phyloP scores from a whole-genome alignment of 129 eudicot species.

The Flaveria bidentis region DNA sequence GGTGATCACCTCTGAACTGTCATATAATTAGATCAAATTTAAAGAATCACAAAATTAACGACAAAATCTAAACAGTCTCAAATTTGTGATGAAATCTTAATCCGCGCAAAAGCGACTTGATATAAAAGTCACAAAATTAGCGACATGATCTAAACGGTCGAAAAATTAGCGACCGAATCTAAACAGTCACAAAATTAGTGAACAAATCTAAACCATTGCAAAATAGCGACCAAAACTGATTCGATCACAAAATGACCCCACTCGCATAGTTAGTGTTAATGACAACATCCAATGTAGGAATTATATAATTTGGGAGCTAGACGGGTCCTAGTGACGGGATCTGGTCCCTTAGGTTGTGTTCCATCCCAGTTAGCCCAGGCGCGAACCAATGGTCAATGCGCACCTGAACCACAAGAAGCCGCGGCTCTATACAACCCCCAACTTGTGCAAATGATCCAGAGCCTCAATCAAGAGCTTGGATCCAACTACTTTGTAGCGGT shows the following conservation, averaged over 20 bases:
- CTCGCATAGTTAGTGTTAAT: not conserved
- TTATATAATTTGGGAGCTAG: slow-evolving; percentile 62
- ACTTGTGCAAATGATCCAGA: slow-evolving; percentile 56
- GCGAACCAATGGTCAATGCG: slow-evolving; percentile 58
- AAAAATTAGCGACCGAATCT: too few relatives aligned
- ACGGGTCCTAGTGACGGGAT: slow-evolving; percentile 71
- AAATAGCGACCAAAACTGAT: too few relatives aligned
- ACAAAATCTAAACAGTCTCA: too few relatives aligned
- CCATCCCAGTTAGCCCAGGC: slow-evolving; percentile 61
- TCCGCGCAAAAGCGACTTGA: too few relatives aligned
- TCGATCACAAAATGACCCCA: not conserved
- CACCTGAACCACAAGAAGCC: slow-evolving; percentile 63
- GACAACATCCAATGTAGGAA: slow-evolving; percentile 32
- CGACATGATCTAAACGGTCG: too few relatives aligned
- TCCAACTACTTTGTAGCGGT: slow-evolving; percentile 58
- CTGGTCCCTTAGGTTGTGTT: slow-evolving; percentile 78
- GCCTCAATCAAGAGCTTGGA: slow-evolving; percentile 58
- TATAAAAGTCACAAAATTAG: too few relatives aligned
- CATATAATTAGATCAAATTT: too few relatives aligned
- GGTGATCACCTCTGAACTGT: too few relatives aligned
- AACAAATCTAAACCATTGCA: too few relatives aligned
- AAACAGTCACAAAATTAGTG: too few relatives aligned
- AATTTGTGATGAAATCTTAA: too few relatives aligned
- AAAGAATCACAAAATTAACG: too few relatives aligned
- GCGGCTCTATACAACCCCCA: slow-evolving; percentile 59